These are phyloP conservation scores for Colletotrichum sp. DNA, from an alignment of 2,329 filamentous ascomycete species.

Conservation along the genomic window DNA sequence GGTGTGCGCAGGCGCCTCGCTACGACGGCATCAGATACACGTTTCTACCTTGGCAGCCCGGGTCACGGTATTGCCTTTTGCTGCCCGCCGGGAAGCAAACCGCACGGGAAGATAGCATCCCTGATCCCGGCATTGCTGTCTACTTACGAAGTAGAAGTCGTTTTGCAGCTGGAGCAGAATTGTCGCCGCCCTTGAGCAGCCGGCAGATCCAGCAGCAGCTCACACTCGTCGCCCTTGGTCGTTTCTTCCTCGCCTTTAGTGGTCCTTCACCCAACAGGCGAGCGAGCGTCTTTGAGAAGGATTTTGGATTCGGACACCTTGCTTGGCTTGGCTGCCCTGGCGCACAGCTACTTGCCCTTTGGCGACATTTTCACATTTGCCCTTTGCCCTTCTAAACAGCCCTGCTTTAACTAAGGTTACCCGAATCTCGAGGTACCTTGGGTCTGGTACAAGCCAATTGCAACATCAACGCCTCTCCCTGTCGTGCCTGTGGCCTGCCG, in stretches of 20 bases:
- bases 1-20: background rate
- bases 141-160: background rate
- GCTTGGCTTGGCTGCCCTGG: background rate
- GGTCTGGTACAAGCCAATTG: conserved; percentile 1
- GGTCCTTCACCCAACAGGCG: background rate
- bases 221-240: background rate
- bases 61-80: background rate
- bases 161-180: background rate
- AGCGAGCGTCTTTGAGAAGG: background rate
- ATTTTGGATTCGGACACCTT: background rate
- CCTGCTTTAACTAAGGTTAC: background rate
- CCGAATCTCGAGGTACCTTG: background rate
- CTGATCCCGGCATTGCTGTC: background rate
- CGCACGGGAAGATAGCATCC: conserved; percentile 1
- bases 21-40: background rate
- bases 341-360: background rate
- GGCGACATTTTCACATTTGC: background rate
- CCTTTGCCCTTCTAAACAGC: background rate
- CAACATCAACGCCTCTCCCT: conserved; percentile 19
- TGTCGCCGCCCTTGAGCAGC: background rate
- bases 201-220: background rate
- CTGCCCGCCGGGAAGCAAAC: background rate
- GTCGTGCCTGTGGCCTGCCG: conserved; percentile 21
- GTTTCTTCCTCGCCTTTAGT: background rate
- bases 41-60: background rate